Percentiles rank a stretch among this genome's conserved stretches.
phyloP scores from a whole-genome alignment of 257 asterid species.

The Fraxinus anomala region DNA sequence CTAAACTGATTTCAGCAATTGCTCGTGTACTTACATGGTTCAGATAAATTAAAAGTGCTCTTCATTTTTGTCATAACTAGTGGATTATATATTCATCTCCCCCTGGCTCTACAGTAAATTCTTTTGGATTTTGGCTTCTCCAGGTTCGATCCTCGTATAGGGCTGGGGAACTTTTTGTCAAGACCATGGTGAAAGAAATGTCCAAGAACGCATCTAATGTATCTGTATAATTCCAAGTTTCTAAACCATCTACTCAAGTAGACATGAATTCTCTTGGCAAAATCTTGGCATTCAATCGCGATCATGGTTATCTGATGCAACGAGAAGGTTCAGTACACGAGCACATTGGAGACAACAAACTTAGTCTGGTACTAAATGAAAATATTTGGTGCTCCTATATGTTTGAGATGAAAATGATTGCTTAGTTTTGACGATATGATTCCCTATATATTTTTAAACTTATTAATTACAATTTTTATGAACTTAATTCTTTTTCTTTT shows the following conservation, averaged over 20 bases:
- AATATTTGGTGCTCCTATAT: background rate
- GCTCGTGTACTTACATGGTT: background rate
- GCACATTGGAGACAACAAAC: background rate
- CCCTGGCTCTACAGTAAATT: background rate
- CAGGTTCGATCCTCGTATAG: conserved; percentile 97
- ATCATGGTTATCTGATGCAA: background rate
- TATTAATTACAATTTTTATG: background rate
- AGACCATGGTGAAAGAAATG: conserved; percentile 82
- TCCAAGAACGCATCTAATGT: conserved; percentile 28
- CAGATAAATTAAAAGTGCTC: background rate
- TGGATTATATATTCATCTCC: background rate
- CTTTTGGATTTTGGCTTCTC: conserved; percentile 17
- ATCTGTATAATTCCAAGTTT: conserved; percentile 21
- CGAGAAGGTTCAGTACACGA: background rate
- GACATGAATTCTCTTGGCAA: background rate
- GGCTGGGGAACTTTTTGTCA: conserved; percentile 95
- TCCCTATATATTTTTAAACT: background rate
- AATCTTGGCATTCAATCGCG: background rate
- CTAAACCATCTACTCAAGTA: conserved; percentile 12
- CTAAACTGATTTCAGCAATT: background rate
- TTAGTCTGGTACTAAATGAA: background rate
- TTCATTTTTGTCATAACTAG: conserved; percentile 1
- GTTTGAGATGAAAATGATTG: background rate
- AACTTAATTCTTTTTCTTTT: background rate
- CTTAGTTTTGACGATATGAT: background rate